Base-by-base conservation (phyloP, 371 early-diverging fungal genomes). In the Actinomortierella ambigua region DNA sequence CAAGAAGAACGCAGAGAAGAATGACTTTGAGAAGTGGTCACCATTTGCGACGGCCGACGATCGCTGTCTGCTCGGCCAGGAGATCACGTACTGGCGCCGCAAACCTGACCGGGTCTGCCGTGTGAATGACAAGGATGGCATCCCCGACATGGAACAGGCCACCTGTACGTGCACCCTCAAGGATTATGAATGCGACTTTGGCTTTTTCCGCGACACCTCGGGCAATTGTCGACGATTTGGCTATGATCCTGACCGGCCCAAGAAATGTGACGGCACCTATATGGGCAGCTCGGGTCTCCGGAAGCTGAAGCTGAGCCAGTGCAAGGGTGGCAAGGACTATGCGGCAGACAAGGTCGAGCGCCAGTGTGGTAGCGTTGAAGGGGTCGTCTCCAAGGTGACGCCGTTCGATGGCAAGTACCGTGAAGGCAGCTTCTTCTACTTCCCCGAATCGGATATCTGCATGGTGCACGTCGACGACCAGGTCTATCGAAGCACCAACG, bases 131-230 rank as follows among this genome's bases (percentile, higher is more conserved):
- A 81, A 85, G 53, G 90, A 89, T 71, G 80, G 83, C 20, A 76
- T 80, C 27, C 89, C 88, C 4, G 80, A 82, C 22, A 77, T 75
- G 4, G 63, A 79, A 11, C 52, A 75, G 29, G 73, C 77, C 22
- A 77, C 67, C 8, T 93, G 94, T 69, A 76, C 81, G 56, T 95
- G 95, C 71, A 83, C 87, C 18, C 81, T 80, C 23, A 78, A 77
- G 27, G 95, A 93, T 69, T 95, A 76, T 67, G 92, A 93, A 77
- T 93, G 92, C 62, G 93, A 88, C 23, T 82, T 85, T 77, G 88
- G 88, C n/a, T 94, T 88, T 66, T 92, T 89, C 87, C 82, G 83
- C 20, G 82, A 89, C 47, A 59, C 48, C 47, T 59, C 81, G 11
- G 88, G 90, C 44, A 75, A 83, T 47, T 94, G 93, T 48, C 70